Conservation (phyloP, 225 moss, liverwort and hornwort genomes). For the Bryum argenteum region DNA sequence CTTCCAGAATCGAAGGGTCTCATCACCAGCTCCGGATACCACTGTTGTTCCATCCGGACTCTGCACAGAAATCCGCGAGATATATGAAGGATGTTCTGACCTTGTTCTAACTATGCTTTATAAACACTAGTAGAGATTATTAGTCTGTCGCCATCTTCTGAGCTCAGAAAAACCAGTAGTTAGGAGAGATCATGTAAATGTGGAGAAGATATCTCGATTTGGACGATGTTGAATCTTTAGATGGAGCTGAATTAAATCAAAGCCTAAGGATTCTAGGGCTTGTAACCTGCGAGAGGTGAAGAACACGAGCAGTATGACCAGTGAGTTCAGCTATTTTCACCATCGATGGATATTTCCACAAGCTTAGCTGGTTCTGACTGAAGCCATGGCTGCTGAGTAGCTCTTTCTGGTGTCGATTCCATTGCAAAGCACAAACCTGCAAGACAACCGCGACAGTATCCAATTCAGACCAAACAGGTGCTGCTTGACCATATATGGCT, state of each 20-base stretch:
- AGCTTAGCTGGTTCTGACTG: conserved; percentile 82
- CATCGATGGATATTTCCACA: conserved; percentile 98
- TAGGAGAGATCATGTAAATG: not conserved
- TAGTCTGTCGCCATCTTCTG: conserved; percentile 2
- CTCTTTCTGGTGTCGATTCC: conserved; percentile 92
- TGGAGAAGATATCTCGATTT: not conserved
- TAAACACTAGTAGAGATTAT: too few species aligned
- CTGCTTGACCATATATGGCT: not conserved
- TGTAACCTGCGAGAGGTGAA: conserved; percentile 85
- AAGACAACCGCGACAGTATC: conserved; percentile 14
- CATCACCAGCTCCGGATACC: conserved; percentile 86
- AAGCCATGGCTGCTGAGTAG: conserved; percentile 92
- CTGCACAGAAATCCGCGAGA: conserved; percentile 30
- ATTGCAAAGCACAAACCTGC: conserved; percentile 91
- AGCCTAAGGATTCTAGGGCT: not conserved
- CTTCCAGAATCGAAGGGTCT: conserved; percentile 94
- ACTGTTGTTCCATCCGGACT: conserved; percentile 86
- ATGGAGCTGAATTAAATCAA: not conserved
- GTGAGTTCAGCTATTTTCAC: conserved; percentile 82
- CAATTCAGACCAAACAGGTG: not conserved
- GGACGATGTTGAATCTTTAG: too few species aligned
- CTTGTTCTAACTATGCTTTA: too few species aligned
- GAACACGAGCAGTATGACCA: conserved; percentile 86
- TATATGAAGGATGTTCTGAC: not conserved
- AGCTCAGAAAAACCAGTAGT: not conserved